Conservation (phyloP, 768 basidiomycete species). For the Lentinula edodes region DNA sequence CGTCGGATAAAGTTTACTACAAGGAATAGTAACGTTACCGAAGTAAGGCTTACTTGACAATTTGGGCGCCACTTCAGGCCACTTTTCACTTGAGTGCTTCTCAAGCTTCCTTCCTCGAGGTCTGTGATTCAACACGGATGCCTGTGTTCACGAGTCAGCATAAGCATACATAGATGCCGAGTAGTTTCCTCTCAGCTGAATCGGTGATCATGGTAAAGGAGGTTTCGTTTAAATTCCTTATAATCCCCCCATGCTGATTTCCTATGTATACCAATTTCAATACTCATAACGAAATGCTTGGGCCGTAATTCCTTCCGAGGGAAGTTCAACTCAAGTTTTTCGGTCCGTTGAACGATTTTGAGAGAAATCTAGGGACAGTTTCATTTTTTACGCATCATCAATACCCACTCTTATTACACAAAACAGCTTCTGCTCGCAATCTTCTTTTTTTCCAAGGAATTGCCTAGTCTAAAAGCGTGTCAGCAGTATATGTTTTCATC, state of each 20-base stretch:
- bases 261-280: no score
- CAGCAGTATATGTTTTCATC: background rate
- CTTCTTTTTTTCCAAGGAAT: background rate
- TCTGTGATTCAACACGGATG: background rate
- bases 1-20: conserved; percentile 33
- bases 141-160: background rate
- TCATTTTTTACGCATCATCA: background rate
- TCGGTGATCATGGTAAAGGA: background rate
- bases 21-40: conserved; percentile 29
- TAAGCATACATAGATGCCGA: conserved; percentile 1
- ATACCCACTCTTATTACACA: background rate
- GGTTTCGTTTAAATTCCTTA: background rate
- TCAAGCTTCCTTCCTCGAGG: conserved; percentile 14
- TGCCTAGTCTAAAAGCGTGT: conserved; percentile 3
- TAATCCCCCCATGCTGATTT: background rate
- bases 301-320: no score
- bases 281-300: no score
- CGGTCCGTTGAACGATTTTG: no score
- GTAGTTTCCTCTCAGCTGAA: background rate
- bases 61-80: conserved; percentile 22
- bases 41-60: conserved; percentile 35
- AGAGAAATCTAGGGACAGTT: no score
- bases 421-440: background rate
- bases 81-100: conserved; percentile 20
- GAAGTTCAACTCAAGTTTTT: no score